Conservation (phyloP, 176 grass and related monocot species). For the Oryza glumipatula region DNA sequence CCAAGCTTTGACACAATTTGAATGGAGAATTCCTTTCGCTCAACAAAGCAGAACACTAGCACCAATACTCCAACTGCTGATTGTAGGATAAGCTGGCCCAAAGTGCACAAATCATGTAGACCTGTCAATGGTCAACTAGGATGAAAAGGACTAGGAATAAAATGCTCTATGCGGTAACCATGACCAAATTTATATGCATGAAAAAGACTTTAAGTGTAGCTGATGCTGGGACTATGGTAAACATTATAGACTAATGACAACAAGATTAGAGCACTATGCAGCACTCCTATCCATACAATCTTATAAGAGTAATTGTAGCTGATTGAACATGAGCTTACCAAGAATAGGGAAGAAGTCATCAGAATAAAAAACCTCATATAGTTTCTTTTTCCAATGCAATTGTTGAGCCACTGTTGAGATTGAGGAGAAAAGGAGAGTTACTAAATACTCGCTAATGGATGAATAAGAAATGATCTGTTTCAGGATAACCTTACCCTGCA, state of each 20-base stretch:
- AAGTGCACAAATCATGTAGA: constrained; percentile 74
- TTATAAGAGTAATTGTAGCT: constrained; percentile 12
- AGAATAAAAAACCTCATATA: constrained; percentile 95
- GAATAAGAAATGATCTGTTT: constrained; percentile 33
- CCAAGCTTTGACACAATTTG: constrained; percentile 91
- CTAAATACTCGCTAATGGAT: background rate
- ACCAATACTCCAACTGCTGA: constrained; percentile 85
- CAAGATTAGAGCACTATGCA: constrained; percentile 4
- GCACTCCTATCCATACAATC: constrained; percentile 23
- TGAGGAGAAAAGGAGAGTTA: constrained; percentile 27
- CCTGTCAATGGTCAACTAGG: constrained; percentile 99
- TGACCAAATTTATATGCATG: constrained; percentile 35
- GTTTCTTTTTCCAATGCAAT: constrained; percentile 97
- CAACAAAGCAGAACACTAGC: constrained; percentile 89
- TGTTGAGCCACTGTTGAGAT: constrained; percentile 90
- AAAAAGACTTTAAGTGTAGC: constrained; percentile 9
- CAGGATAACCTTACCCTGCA: constrained; percentile 70
- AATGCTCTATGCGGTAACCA: constrained; percentile 53
- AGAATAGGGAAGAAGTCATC: constrained; percentile 79
- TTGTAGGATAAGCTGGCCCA: constrained; percentile 97
- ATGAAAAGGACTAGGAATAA: constrained; percentile 97
- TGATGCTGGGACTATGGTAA: constrained; percentile 11
- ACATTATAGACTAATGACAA: background rate
- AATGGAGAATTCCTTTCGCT: constrained; percentile 71
- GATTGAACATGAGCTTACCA: constrained; percentile 72